phyloP scores from a whole-genome alignment of 495 filamentous ascomycete species.

The Haplographium delicatum region DNA sequence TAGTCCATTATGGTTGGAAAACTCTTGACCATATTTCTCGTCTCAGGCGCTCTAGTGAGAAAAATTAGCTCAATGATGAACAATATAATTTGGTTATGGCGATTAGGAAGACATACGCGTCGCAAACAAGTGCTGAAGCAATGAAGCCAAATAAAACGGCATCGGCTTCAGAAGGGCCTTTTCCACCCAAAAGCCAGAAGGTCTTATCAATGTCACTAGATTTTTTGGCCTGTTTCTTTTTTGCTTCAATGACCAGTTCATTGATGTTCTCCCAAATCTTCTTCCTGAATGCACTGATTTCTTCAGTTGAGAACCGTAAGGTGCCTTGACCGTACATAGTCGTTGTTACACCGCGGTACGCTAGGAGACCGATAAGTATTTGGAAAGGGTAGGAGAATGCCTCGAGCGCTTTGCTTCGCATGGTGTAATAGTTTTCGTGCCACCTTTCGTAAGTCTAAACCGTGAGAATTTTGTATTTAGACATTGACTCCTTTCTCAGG shows the following conservation, averaged over 20 bases:
- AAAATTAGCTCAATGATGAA: conserved; percentile 5
- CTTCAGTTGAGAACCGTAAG: conserved; percentile 41
- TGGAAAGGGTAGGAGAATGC: conserved; percentile 45
- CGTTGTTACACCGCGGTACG: conserved; percentile 37
- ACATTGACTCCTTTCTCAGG: too few species aligned
- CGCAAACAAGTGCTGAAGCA: conserved; percentile 40
- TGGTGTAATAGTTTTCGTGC: conserved; percentile 56
- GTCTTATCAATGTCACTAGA: too few species aligned
- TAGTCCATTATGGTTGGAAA: conserved; percentile 52
- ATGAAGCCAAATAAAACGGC: conserved; percentile 53
- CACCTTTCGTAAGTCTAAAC: conserved; percentile 45
- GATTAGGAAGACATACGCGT: conserved; percentile 41
- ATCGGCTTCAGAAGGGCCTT: conserved; percentile 52
- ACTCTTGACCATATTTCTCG: conserved; percentile 34
- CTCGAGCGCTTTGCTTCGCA: conserved; percentile 48
- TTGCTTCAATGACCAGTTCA: conserved; percentile 29
- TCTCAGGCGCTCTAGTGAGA: conserved; percentile 39
- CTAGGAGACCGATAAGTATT: conserved; percentile 46
- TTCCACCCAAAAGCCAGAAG: conserved; percentile 55
- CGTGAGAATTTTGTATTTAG: too few species aligned
- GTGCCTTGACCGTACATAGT: conserved; percentile 53
- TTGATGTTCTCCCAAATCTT: conserved; percentile 52
- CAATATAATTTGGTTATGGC: not conserved
- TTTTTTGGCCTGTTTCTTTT: too few species aligned
- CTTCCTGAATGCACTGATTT: conserved; percentile 37